phyloP scores from a whole-genome alignment of 345 rosid genomes.

The Excoecaria cochinchinensis region DNA sequence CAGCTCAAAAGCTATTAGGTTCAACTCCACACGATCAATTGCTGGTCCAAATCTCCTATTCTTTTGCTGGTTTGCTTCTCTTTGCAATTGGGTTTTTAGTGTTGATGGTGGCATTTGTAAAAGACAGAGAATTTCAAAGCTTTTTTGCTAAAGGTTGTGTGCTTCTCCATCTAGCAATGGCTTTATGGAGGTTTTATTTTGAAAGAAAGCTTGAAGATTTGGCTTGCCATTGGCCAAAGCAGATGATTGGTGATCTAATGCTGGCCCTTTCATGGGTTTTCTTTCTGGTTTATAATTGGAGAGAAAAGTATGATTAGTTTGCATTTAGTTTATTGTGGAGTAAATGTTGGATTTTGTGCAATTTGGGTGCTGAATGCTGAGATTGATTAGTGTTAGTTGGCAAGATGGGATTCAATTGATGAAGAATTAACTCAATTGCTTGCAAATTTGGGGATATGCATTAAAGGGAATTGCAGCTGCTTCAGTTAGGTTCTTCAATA shows the following conservation, averaged over 20 bases:
- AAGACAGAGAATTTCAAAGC: slow-evolving; percentile 34
- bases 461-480: neutral
- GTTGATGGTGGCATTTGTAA: slow-evolving; percentile 46
- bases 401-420: neutral
- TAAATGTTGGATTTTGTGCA: neutral
- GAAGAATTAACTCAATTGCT: neutral
- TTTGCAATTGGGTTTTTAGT: slow-evolving; percentile 33
- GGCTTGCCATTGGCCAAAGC: slow-evolving; percentile 48
- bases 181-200: slow-evolving; percentile 41
- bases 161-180: slow-evolving; percentile 38
- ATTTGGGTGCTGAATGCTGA: neutral
- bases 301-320: slow-evolving; percentile 39
- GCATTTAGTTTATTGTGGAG: neutral
- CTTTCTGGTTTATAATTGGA: slow-evolving; percentile 37
- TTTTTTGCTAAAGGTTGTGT: slow-evolving; percentile 46
- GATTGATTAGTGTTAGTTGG: neutral
- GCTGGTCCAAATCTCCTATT: slow-evolving; percentile 40
- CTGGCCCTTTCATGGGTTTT: slow-evolving; percentile 46
- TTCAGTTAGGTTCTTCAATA: no score
- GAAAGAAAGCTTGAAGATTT: slow-evolving; percentile 46
- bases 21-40: slow-evolving; percentile 45
- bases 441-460: neutral
- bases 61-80: slow-evolving; percentile 45
- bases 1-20: slow-evolving; percentile 36
- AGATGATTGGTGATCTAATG: slow-evolving; percentile 37